Evolutionary conservation across 306 rosid genomes (phyloP).

Genomic region (Sicyos baderoa): DNA sequence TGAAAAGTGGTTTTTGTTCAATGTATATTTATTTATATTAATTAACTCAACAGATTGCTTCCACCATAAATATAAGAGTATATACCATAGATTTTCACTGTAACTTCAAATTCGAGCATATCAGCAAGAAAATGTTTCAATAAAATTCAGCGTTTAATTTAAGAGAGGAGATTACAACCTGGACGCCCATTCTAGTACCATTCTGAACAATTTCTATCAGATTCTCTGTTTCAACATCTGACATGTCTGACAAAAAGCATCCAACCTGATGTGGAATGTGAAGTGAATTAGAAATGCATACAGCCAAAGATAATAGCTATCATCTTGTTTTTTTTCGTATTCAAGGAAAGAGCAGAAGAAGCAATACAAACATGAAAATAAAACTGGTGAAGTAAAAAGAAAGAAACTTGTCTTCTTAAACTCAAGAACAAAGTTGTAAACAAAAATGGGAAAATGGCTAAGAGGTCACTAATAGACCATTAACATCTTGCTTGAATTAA

Average conservation of each 20-base stretch:
- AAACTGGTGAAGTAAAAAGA: neutral
- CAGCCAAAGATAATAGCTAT: neutral
- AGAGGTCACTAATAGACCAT: neutral
- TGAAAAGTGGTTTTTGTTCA: too few relatives aligned
- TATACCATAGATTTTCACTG: neutral
- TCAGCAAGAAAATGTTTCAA: neutral
- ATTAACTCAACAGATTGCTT: neutral
- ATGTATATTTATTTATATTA: too few relatives aligned
- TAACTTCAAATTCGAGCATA: neutral
- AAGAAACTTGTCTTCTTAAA: neutral
- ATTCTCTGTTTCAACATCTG: slow-evolving; percentile 40
- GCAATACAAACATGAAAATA: neutral
- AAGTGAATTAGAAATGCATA: slow-evolving; percentile 17
- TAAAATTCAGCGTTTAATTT: slow-evolving; percentile 2
- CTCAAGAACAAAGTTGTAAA: neutral
- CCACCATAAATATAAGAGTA: neutral
- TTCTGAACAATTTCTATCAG: slow-evolving; percentile 38
- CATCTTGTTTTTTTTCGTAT: neutral
- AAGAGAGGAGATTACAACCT: slow-evolving; percentile 45
- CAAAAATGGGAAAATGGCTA: neutral
- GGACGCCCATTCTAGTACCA: slow-evolving; percentile 35
- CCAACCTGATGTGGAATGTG: slow-evolving; percentile 52
- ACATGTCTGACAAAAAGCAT: slow-evolving; percentile 44
- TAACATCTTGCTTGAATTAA: neutral
- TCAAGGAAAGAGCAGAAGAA: slow-evolving; percentile 6